Evolutionary conservation across 2,329 filamentous ascomycete species (phyloP).

Genomic region (Cladobotryum mycophilum): DNA sequence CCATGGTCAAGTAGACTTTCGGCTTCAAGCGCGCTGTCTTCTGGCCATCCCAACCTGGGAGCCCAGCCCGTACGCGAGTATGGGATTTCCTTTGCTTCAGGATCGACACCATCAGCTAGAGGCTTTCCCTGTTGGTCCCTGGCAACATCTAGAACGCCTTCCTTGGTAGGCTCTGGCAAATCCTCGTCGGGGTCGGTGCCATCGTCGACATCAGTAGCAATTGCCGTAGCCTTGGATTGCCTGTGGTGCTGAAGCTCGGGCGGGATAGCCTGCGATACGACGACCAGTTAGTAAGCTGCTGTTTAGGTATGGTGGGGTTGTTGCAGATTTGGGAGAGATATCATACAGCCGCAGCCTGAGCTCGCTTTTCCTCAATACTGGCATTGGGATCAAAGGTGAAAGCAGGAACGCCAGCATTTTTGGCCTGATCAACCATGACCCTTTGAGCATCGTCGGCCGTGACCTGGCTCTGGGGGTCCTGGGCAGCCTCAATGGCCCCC

Average conservation of each 20-base stretch:
- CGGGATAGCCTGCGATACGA: slow-evolving; percentile 28
- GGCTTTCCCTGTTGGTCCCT: slow-evolving; percentile 44
- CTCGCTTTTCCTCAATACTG: slow-evolving; percentile 73
- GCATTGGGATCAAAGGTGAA: slow-evolving; percentile 86
- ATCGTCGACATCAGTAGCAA: slow-evolving; percentile 76
- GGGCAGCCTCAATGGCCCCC: slow-evolving; percentile 70
- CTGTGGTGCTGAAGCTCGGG: slow-evolving; percentile 30
- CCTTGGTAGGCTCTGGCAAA: slow-evolving; percentile 68
- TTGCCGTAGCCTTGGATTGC: slow-evolving; percentile 52
- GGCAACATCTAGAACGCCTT: slow-evolving; percentile 54
- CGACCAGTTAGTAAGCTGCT: slow-evolving; percentile 11
- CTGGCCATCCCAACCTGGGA: slow-evolving; percentile 70
- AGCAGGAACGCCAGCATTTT: slow-evolving; percentile 70
- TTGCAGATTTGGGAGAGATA: background rate
- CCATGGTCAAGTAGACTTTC: slow-evolving; percentile 79
- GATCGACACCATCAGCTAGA: slow-evolving; percentile 43
- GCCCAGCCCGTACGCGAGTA: slow-evolving; percentile 71
- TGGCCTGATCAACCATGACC: slow-evolving; percentile 69
- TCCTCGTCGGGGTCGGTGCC: slow-evolving; percentile 65
- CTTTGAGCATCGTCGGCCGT: slow-evolving; percentile 66
- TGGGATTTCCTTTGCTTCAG: slow-evolving; percentile 44
- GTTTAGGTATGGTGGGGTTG: slow-evolving; percentile 16
- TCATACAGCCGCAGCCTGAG: slow-evolving; percentile 68
- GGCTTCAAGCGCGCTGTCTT: slow-evolving; percentile 48
- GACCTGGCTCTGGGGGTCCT: slow-evolving; percentile 61